Evolutionary conservation across 1,139 yeast species (phyloP).

Genomic region (Lodderomyces jiufengensis): DNA sequence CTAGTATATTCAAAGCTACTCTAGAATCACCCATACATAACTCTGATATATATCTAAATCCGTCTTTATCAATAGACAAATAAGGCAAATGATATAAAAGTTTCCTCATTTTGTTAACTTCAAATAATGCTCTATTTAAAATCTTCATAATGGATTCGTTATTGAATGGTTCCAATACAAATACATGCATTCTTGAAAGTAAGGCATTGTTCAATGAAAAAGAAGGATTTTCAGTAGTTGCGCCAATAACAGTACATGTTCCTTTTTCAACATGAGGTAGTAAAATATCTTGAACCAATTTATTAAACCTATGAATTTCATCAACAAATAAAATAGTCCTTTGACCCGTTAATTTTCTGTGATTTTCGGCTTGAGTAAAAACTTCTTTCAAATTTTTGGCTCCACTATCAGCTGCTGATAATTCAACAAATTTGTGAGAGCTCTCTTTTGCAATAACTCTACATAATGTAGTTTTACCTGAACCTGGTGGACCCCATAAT

Average conservation of each 20-base stretch:
- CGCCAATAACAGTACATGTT: slow-evolving; percentile 71
- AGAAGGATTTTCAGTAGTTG: slow-evolving; percentile 96
- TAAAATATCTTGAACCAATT: slow-evolving; percentile 84
- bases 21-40: slow-evolving; percentile 91
- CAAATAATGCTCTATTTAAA: slow-evolving; percentile 58
- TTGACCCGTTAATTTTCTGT: slow-evolving; percentile 58
- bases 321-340: slow-evolving; percentile 82
- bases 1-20: slow-evolving; percentile 74
- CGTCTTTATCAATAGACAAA: slow-evolving; percentile 52
- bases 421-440: slow-evolving; percentile 63
- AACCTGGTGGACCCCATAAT: slow-evolving; percentile 96
- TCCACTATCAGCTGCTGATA: slow-evolving; percentile 82
- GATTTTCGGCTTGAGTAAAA: slow-evolving; percentile 72
- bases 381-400: slow-evolving; percentile 67
- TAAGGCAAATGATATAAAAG: slow-evolving; percentile 35
- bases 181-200: slow-evolving; percentile 83
- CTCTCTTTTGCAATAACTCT: slow-evolving; percentile 56
- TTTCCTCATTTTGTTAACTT: slow-evolving; percentile 57
- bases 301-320: slow-evolving; percentile 89
- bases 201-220: slow-evolving; percentile 86
- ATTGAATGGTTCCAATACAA: slow-evolving; percentile 66
- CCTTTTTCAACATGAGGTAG: slow-evolving; percentile 73
- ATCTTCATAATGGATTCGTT: slow-evolving; percentile 55
- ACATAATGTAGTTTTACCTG: slow-evolving; percentile 83
- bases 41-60: slow-evolving; percentile 67